Evolutionary conservation across 306 rosid species (phyloP).

Genomic region (Cucumis sativus): DNA sequence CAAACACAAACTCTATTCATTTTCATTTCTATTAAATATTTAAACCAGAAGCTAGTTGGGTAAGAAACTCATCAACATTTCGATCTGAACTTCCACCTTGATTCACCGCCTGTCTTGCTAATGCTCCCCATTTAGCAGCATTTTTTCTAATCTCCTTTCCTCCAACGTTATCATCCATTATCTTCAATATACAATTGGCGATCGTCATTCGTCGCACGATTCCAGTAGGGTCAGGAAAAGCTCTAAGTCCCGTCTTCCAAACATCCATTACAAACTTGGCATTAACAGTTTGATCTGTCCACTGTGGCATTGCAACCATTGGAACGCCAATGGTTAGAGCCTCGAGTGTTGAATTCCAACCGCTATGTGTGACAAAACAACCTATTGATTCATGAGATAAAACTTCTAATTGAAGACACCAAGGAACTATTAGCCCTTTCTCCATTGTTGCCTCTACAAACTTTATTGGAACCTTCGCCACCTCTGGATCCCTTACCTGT

Average conservation of each 20-base stretch:
- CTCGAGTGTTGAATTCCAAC: slow-evolving; percentile 6
- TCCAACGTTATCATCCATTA: not conserved
- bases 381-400: not conserved
- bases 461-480: slow-evolving; percentile 6
- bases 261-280: not conserved
- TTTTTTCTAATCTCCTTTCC: not conserved
- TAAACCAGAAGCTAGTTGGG: not conserved
- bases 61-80: not conserved
- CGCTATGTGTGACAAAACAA: slow-evolving; percentile 1
- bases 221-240: not conserved
- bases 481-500: slow-evolving; percentile 2
- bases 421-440: slow-evolving; percentile 8
- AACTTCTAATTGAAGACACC: slow-evolving; percentile 4
- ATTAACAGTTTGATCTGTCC: not conserved
- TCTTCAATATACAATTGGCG: not conserved
- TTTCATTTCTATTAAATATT: not conserved
- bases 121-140: not conserved
- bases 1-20: too few relatives aligned
- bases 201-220: not conserved
- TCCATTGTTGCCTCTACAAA: slow-evolving; percentile 1
- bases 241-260: not conserved
- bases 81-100: not conserved
- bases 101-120: not conserved
- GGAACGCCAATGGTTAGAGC: slow-evolving; percentile 1
- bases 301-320: slow-evolving; percentile 6